A percentile compares a stretch with the other conserved stretches of the same genome.
Conservation (phyloP, 441 rosid species). For the Mallotus japonicus region DNA sequence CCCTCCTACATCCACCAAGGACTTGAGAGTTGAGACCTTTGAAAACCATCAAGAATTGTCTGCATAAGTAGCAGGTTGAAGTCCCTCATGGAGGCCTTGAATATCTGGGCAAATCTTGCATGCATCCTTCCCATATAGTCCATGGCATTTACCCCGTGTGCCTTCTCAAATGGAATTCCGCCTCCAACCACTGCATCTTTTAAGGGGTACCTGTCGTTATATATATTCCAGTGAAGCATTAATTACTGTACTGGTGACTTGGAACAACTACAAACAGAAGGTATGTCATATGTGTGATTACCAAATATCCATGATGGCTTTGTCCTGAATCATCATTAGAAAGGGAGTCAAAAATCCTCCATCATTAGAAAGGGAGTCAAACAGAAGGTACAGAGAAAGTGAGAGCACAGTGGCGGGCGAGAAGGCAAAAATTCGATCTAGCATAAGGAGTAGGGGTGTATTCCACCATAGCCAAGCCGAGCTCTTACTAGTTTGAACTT, state of each 20-base stretch:
- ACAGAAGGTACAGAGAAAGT: conserved; percentile 34
- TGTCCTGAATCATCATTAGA: conserved; percentile 36
- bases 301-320: conserved; percentile 34
- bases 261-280: no score
- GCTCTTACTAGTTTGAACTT: no score
- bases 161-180: conserved; percentile 41
- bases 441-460: conserved; percentile 19
- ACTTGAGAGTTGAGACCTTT: conserved; percentile 33
- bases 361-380: conserved; percentile 26
- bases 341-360: conserved; percentile 32
- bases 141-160: conserved; percentile 30
- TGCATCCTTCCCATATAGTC: conserved; percentile 23
- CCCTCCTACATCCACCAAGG: conserved; percentile 51
- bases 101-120: conserved; percentile 32
- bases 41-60: conserved; percentile 40
- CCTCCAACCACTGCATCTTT: conserved; percentile 46
- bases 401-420: conserved; percentile 44
- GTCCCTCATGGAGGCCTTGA: conserved; percentile 32
- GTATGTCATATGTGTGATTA: neutral
- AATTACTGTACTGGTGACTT: no score
- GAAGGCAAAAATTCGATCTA: conserved; percentile 58
- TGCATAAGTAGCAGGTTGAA: conserved; percentile 35
- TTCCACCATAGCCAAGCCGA: no score
- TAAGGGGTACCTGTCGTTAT: conserved; percentile 36
- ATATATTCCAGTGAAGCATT: no score